A percentile compares a stretch with the other conserved stretches of the same genome.
These are phyloP conservation scores for Syncephalastrum monosporum DNA, from an alignment of 371 early-diverging fungal genomes.

Conservation along the genomic window DNA sequence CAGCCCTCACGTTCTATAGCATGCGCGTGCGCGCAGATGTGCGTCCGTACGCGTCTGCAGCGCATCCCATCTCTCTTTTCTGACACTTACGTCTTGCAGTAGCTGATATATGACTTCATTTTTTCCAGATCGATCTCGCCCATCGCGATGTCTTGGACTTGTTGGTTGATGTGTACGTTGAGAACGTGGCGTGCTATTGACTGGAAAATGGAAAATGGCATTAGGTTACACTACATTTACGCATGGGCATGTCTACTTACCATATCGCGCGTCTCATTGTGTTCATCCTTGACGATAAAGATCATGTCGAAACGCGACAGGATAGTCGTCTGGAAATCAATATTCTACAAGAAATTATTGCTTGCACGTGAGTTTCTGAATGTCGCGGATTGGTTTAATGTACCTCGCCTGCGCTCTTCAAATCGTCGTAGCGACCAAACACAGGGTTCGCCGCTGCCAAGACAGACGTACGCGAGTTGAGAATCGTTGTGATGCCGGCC, in stretches of 20 bases:
- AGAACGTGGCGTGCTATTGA: slow-evolving; percentile 93
- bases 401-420: slow-evolving; percentile 93
- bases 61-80: too few species aligned
- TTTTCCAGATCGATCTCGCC: slow-evolving; percentile 88
- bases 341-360: slow-evolving; percentile 66
- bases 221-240: slow-evolving; percentile 1
- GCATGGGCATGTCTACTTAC: slow-evolving; percentile 25
- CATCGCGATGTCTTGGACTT: slow-evolving; percentile 57
- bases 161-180: slow-evolving; percentile 85
- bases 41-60: too few species aligned
- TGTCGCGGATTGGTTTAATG: background rate
- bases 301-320: slow-evolving; percentile 98
- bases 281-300: slow-evolving; percentile 94
- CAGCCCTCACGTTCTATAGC: background rate
- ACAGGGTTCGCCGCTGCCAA: slow-evolving; percentile 99
- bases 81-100: slow-evolving; percentile 80
- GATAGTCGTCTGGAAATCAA: slow-evolving; percentile 99
- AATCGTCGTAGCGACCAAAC: slow-evolving; percentile 99
- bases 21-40: background rate
- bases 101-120: slow-evolving; percentile 94
- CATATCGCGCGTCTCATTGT: slow-evolving; percentile 81
- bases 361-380: too few species aligned
- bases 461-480: slow-evolving; percentile 98
- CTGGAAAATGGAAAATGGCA: slow-evolving; percentile 25
- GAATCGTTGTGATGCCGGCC: slow-evolving; percentile 99